phyloP scores from a whole-genome alignment of 495 filamentous ascomycete genomes.

The Penicillium goetzii region DNA sequence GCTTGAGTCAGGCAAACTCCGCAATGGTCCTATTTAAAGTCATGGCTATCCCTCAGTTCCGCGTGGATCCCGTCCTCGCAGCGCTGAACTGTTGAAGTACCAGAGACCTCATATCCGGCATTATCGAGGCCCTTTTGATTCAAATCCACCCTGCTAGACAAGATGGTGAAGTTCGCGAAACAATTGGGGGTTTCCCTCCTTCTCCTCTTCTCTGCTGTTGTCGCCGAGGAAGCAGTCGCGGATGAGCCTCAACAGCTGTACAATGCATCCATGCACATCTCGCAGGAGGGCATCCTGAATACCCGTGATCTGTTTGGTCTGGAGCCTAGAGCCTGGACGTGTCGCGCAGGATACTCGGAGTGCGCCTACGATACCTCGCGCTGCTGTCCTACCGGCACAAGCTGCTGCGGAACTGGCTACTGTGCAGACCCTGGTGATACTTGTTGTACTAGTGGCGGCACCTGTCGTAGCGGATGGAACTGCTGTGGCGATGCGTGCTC shows the following conservation, averaged over 20 bases:
- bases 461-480: conserved; percentile 25
- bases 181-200: conserved; percentile 5
- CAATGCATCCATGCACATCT: conserved; percentile 8
- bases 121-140: neutral
- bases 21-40: neutral
- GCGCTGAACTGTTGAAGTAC: neutral
- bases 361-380: conserved; percentile 18
- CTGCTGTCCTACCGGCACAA: conserved; percentile 19
- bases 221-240: conserved; percentile 4
- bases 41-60: neutral
- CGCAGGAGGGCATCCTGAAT: neutral
- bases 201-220: conserved; percentile 1
- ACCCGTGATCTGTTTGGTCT: conserved; percentile 17
- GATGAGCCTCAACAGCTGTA: conserved; percentile 13
- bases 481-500: conserved; percentile 29
- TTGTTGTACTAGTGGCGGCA: conserved; percentile 25
- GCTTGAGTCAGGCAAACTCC: neutral
- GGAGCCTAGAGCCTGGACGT: conserved; percentile 6
- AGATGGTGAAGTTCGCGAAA: conserved; percentile 5
- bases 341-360: conserved; percentile 17
- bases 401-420: conserved; percentile 27
- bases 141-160: neutral
- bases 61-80: neutral
- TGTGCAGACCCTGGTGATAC: conserved; percentile 20
- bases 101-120: neutral